A percentile compares a stretch with the other conserved stretches of the same genome.
Evolutionary conservation across 805 yeast species (phyloP).

Genomic region (Lipomyces starkeyi): DNA sequence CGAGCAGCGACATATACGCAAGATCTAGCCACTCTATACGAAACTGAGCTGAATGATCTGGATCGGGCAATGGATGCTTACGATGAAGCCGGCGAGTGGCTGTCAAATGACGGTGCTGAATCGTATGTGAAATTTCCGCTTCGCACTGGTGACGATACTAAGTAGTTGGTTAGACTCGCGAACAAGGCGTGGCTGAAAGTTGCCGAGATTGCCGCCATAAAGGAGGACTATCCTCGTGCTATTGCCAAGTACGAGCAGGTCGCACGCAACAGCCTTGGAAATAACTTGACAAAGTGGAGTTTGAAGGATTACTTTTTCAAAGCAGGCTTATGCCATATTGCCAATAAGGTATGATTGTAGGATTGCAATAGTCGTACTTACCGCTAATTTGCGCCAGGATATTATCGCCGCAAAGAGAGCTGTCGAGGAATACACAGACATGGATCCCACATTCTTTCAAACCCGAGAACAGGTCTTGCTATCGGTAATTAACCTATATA

Average conservation of each 20-base stretch:
- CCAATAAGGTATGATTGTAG: conserved; percentile 55
- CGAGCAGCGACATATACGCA: conserved; percentile 93
- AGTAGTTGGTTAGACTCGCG: conserved; percentile 52
- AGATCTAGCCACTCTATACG: conserved; percentile 88
- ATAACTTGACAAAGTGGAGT: conserved; percentile 83
- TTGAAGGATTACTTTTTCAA: conserved; percentile 90
- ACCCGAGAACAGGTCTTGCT: conserved; percentile 76
- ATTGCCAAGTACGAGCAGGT: conserved; percentile 77
- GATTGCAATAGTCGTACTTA: background rate
- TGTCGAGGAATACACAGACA: conserved; percentile 62
- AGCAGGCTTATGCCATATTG: conserved; percentile 79
- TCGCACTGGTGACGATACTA: conserved; percentile 16
- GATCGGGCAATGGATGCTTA: conserved; percentile 75
- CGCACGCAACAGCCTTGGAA: conserved; percentile 75
- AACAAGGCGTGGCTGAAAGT: conserved; percentile 87
- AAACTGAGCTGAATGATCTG: conserved; percentile 70
- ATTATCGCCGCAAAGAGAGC: conserved; percentile 82
- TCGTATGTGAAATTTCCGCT: conserved; percentile 53
- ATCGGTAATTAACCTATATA: conserved; percentile 37
- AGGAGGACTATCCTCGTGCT: conserved; percentile 77
- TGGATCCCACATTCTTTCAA: conserved; percentile 75
- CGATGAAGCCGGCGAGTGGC: conserved; percentile 97
- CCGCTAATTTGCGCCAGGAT: conserved; percentile 51
- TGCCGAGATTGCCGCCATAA: conserved; percentile 83
- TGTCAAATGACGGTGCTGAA: conserved; percentile 88